Evolutionary conservation across 1,284 basidiomycete genomes (phyloP).

Genomic region (Trametes versicolor): DNA sequence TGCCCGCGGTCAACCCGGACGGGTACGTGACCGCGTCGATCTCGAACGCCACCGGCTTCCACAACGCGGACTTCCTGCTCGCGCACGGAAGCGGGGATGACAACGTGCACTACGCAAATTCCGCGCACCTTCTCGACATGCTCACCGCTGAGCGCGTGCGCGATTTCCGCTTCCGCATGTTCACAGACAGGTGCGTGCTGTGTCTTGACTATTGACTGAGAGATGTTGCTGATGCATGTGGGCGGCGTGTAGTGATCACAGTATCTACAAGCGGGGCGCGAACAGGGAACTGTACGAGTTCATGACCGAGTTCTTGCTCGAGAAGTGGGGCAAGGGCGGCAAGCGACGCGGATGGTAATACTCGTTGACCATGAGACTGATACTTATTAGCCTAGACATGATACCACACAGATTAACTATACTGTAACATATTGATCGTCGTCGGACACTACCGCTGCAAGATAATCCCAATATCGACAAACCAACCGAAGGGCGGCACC

Average conservation of each 20-base stretch:
- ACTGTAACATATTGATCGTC: too few relatives aligned
- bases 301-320: slow-evolving; percentile 84
- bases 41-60: slow-evolving; percentile 86
- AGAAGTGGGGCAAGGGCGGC: slow-evolving; percentile 93
- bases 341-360: slow-evolving; percentile 46
- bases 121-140: slow-evolving; percentile 92
- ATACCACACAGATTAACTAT: too few relatives aligned
- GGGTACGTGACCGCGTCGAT: slow-evolving; percentile 91
- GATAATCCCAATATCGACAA: neutral
- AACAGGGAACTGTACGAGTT: slow-evolving; percentile 89
- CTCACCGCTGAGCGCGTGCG: slow-evolving; percentile 82
- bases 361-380: neutral
- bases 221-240: slow-evolving; percentile 17
- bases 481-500: neutral
- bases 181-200: slow-evolving; percentile 88
- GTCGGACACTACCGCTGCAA: too few relatives aligned
- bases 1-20: slow-evolving; percentile 77
- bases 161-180: slow-evolving; percentile 92
- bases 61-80: slow-evolving; percentile 81
- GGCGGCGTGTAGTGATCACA: slow-evolving; percentile 71
- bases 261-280: slow-evolving; percentile 78
- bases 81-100: slow-evolving; percentile 96
- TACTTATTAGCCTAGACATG: too few relatives aligned
- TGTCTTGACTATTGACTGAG: neutral
- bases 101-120: slow-evolving; percentile 94